phyloP scores from a whole-genome alignment of 257 asterid species.

The Thymus quinquecostatus region DNA sequence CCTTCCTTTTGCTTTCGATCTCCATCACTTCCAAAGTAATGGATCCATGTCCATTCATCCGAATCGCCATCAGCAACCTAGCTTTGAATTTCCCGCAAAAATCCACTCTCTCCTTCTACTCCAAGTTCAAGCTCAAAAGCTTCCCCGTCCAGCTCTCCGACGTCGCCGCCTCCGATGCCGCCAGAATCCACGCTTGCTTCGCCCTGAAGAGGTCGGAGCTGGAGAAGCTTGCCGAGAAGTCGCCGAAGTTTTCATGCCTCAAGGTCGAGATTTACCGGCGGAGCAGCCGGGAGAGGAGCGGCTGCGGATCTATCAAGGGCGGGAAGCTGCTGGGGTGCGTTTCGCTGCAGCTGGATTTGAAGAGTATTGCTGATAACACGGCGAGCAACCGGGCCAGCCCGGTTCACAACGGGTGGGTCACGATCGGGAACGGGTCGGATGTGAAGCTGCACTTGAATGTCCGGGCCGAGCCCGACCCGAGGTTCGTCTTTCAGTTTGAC shows the following conservation, averaged over 20 bases:
- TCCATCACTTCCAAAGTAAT: slow-evolving; percentile 29
- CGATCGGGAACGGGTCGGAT: slow-evolving; percentile 42
- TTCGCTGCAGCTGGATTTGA: slow-evolving; percentile 66
- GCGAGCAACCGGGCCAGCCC: slow-evolving; percentile 34
- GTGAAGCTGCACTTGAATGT: slow-evolving; percentile 63
- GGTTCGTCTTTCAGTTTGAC: slow-evolving; percentile 90
- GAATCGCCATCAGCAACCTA: slow-evolving; percentile 65
- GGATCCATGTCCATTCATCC: slow-evolving; percentile 97
- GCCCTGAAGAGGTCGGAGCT: slow-evolving; percentile 62
- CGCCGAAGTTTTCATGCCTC: slow-evolving; percentile 36
- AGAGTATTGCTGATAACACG: slow-evolving; percentile 46
- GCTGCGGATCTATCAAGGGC: slow-evolving; percentile 39
- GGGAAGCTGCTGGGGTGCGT: slow-evolving; percentile 66
- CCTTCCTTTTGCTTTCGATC: too few relatives aligned
- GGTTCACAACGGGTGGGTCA: slow-evolving; percentile 84
- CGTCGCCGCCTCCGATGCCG: slow-evolving; percentile 49
- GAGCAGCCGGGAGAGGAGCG: slow-evolving; percentile 22
- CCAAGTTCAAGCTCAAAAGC: slow-evolving; percentile 73
- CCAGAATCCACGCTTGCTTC: slow-evolving; percentile 56
- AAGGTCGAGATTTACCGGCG: slow-evolving; percentile 58
- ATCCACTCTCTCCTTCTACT: slow-evolving; percentile 40
- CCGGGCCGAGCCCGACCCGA: slow-evolving; percentile 86
- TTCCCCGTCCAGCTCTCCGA: slow-evolving; percentile 56
- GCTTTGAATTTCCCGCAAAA: slow-evolving; percentile 49
- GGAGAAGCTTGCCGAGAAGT: slow-evolving; percentile 51